Conservation (phyloP, 2,329 filamentous ascomycete genomes). For the Diaporthe batatas region DNA sequence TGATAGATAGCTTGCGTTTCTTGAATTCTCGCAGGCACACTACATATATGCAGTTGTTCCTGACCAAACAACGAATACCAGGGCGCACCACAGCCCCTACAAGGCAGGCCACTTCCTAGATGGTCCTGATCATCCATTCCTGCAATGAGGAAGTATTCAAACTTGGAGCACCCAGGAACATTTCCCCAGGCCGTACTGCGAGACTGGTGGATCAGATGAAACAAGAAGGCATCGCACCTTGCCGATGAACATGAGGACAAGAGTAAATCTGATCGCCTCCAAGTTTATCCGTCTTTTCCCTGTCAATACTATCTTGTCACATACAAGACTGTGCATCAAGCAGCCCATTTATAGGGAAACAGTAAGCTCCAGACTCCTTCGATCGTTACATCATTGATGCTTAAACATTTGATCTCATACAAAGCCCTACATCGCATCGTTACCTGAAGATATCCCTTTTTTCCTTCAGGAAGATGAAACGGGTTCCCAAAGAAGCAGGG, state of each 20-base stretch:
- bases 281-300: not conserved
- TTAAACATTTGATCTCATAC: not conserved
- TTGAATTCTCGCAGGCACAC: not conserved
- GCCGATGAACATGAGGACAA: not conserved
- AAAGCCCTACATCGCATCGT: not conserved
- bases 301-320: not conserved
- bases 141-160: not conserved
- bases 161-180: not conserved
- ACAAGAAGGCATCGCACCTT: not conserved
- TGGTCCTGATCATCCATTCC: not conserved
- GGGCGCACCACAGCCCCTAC: not conserved
- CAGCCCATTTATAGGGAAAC: slow-evolving; percentile 21
- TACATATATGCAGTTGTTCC: not conserved
- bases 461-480: slow-evolving; percentile 20
- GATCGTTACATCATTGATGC: not conserved
- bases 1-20: not conserved
- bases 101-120: not conserved
- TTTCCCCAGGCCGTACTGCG: not conserved
- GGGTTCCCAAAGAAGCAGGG: slow-evolving; percentile 34
- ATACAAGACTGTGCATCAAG: slow-evolving; percentile 1
- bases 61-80: not conserved
- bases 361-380: slow-evolving; percentile 14
- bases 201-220: not conserved
- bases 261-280: not conserved
- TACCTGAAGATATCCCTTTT: not conserved